Base-by-base conservation (phyloP, 1,284 basidiomycete species). In the Cystobasidium slooffiae region DNA sequence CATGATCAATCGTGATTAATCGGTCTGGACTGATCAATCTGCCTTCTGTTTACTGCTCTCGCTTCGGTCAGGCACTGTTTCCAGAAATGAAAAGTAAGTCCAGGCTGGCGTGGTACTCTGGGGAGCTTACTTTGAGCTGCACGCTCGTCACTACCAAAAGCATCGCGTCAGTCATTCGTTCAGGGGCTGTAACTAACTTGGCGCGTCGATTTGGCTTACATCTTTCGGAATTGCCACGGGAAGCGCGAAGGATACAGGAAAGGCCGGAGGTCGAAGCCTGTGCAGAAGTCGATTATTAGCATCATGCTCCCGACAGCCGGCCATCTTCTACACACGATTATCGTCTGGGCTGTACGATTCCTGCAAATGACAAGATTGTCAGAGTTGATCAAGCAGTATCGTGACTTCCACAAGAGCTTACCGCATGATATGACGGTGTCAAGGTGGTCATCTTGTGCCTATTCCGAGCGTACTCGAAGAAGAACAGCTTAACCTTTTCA, bases 371-470 rank as follows among this genome's bases (percentile, higher is more conserved):
- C 22, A 55, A 52, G 20, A 1, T 49, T 56, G 41, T 69, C 56
- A 69, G 49, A 22, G n/a, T 56, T 52, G 31, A 53, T 3, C 37
- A 43, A 49, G 24, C 18, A 18, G 24, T 31, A 16, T n/a, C 52
- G 22, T 22, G 65, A 24, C 22, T 64, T 22, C 58, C 47, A 61
- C 52, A 53, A 63, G 12, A 14, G 62, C 56, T 44, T n/a, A 56
- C 94, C 77, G 97, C 95, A 82, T 99, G 97, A 79, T 99, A 98
- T 3, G 92, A 88, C 0, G 96, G 97, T 0, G 97, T 99, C 76
- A 99, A 82, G 0, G 95, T 99, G 9, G 97, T 99, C 96, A 99
- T 99, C 88, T 99, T 99, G 84, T 99, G 96, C 68, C 97, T 85
- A 83, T 99, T 99, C 74, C 95, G 87, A 0, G 96, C 96, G 79